Conservation (phyloP, 345 rosid species). For the Melaleuca quinquenervia region DNA sequence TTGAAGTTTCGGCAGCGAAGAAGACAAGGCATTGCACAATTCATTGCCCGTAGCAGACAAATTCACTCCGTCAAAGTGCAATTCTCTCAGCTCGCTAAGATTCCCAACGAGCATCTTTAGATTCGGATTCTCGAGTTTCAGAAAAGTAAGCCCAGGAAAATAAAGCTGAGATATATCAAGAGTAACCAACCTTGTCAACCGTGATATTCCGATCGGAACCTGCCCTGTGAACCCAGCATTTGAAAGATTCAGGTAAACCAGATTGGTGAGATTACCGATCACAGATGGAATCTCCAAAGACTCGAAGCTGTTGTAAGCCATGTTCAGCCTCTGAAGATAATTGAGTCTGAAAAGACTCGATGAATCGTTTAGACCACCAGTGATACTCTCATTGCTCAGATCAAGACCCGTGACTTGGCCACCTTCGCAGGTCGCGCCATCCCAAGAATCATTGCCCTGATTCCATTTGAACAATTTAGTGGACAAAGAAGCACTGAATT, state of each 20-base stretch:
- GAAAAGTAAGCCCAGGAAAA: too few relatives aligned
- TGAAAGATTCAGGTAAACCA: constrained; percentile 12
- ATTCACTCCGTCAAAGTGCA: constrained; percentile 17
- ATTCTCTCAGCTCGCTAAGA: constrained; percentile 21
- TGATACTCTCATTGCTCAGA: constrained; percentile 20
- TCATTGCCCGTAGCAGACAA: constrained; percentile 11
- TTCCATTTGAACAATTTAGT: constrained; percentile 14
- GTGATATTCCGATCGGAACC: too few relatives aligned
- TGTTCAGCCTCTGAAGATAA: constrained; percentile 21
- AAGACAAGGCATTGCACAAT: constrained; percentile 21
- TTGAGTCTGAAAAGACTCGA: constrained; percentile 16
- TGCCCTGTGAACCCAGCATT: too few relatives aligned
- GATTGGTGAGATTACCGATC: constrained; percentile 12
- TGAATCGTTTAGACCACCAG: constrained; percentile 12
- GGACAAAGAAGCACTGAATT: not conserved
- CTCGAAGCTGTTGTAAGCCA: constrained; percentile 21
- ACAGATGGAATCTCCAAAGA: constrained; percentile 6
- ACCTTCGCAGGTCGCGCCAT: constrained; percentile 20
- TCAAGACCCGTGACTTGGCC: constrained; percentile 16
- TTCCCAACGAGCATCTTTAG: constrained; percentile 9
- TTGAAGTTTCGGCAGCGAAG: constrained; percentile 1
- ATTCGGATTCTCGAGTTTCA: constrained; percentile 22
- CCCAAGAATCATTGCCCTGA: constrained; percentile 11
- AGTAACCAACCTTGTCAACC: too few relatives aligned
- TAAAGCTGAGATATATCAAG: too few relatives aligned